phyloP scores from a whole-genome alignment of 2,329 filamentous ascomycete species.

The Talaromyces amestolkiae region DNA sequence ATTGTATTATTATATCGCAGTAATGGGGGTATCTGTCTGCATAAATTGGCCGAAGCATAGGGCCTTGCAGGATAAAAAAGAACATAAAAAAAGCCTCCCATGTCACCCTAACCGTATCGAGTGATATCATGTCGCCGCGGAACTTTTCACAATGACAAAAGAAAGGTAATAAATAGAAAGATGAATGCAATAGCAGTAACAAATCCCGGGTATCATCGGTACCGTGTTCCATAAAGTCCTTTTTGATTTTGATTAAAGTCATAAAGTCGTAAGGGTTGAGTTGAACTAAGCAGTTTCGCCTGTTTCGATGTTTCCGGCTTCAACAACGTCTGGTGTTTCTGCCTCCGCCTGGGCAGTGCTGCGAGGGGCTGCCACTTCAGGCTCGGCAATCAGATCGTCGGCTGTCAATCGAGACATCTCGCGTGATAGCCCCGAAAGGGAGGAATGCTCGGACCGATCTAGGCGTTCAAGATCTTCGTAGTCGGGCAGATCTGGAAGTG shows the following conservation, averaged over 20 bases:
- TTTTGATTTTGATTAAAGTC: background rate
- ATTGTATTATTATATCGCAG: constrained; percentile 5
- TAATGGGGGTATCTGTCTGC: constrained; percentile 18
- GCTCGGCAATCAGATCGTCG: constrained; percentile 30
- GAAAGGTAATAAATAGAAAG: background rate
- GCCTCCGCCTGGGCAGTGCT: constrained; percentile 11
- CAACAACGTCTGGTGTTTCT: constrained; percentile 7
- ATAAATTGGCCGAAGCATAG: background rate
- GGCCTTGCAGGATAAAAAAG: background rate
- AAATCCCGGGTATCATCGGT: constrained; percentile 3
- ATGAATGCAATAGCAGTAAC: constrained; percentile 1
- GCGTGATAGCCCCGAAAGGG: constrained; percentile 20
- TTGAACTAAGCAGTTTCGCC: background rate
- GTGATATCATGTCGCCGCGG: background rate
- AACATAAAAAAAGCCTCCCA: constrained; percentile 9
- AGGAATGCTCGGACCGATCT: constrained; percentile 25
- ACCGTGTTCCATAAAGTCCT: background rate
- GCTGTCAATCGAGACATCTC: constrained; percentile 32
- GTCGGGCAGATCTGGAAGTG: constrained; percentile 41
- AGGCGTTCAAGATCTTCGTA: constrained; percentile 49
- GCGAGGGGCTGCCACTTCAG: constrained; percentile 13
- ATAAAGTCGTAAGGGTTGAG: constrained; percentile 14
- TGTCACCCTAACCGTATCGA: background rate
- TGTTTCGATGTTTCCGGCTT: constrained; percentile 8
- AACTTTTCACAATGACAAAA: constrained; percentile 7